Percentiles rank a stretch among this genome's conserved stretches.
These are phyloP conservation scores for Dioszegia crocea DNA, from an alignment of 768 basidiomycete genomes.

Conservation along the genomic window DNA sequence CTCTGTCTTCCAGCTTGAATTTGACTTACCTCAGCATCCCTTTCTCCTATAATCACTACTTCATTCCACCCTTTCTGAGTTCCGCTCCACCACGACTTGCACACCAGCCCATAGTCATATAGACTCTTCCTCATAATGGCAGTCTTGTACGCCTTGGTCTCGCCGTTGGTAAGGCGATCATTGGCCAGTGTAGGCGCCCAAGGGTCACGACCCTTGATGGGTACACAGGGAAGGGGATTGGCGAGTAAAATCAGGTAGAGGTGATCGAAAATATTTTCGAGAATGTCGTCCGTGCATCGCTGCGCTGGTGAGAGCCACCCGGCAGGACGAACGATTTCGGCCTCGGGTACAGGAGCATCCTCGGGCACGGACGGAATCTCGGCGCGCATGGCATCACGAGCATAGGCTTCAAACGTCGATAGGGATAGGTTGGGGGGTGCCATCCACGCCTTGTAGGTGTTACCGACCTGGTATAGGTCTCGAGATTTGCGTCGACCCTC, in stretches of 20 bases:
- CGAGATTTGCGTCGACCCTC: background rate
- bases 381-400: background rate
- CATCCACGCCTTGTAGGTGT: background rate
- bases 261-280: conserved; percentile 3
- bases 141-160: conserved; percentile 15
- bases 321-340: background rate
- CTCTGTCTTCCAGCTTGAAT: no score
- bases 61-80: conserved; percentile 9
- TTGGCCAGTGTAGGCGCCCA: background rate
- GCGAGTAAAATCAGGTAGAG: background rate
- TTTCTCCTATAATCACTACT: conserved; percentile 16
- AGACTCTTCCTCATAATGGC: conserved; percentile 9
- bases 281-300: conserved; percentile 1
- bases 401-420: background rate
- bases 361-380: background rate
- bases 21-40: conserved; percentile 9
- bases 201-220: background rate
- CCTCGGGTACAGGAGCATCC: background rate
- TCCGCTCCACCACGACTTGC: conserved; percentile 14
- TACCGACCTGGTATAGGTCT: background rate
- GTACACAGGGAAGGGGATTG: background rate
- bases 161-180: conserved; percentile 14
- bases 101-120: conserved; percentile 12
- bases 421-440: background rate
- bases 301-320: conserved; percentile 6